Percentiles rank a stretch among this genome's conserved stretches.
Conservation (phyloP, 164 flowering plant genomes). For the Chimonanthus praecox region DNA sequence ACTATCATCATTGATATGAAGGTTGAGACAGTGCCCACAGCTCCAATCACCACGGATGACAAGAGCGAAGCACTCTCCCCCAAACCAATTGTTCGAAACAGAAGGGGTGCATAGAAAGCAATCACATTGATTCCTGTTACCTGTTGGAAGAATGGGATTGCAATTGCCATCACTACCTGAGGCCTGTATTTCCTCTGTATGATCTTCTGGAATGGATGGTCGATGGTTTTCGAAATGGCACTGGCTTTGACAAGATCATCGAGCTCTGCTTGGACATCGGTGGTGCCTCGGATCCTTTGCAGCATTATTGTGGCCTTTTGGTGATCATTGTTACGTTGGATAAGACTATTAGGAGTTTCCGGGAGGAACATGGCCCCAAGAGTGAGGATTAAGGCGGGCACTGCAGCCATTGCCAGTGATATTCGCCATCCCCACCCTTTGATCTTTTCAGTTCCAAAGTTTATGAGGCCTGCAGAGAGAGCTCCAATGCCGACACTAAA, state of each 20-base stretch:
- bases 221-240: slow-evolving; percentile 4
- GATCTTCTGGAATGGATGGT: slow-evolving; percentile 14
- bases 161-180: slow-evolving; percentile 22
- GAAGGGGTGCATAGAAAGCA: slow-evolving; percentile 23
- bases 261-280: slow-evolving; percentile 46
- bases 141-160: slow-evolving; percentile 29
- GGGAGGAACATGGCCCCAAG: slow-evolving; percentile 26
- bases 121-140: slow-evolving; percentile 29
- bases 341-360: slow-evolving; percentile 30
- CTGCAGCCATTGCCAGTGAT: slow-evolving; percentile 25
- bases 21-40: slow-evolving; percentile 14
- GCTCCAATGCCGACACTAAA: slow-evolving; percentile 40
- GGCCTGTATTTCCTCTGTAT: slow-evolving; percentile 17
- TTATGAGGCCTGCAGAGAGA: slow-evolving; percentile 25
- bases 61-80: slow-evolving; percentile 27
- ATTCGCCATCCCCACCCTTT: slow-evolving; percentile 28
- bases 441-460: slow-evolving; percentile 25
- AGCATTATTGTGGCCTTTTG: slow-evolving; percentile 17
- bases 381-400: slow-evolving; percentile 23
- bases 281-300: slow-evolving; percentile 43
- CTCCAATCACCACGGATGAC: slow-evolving; percentile 16
- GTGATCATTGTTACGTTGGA: slow-evolving; percentile 13
- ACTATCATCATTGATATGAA: slow-evolving; percentile 19
- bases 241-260: slow-evolving; percentile 32
- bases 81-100: slow-evolving; percentile 22